A percentile compares a stretch with the other conserved stretches of the same genome.
These are phyloP conservation scores for Epicoccum sorghinum DNA, from an alignment of 2,329 filamentous ascomycete genomes.

Conservation along the genomic window DNA sequence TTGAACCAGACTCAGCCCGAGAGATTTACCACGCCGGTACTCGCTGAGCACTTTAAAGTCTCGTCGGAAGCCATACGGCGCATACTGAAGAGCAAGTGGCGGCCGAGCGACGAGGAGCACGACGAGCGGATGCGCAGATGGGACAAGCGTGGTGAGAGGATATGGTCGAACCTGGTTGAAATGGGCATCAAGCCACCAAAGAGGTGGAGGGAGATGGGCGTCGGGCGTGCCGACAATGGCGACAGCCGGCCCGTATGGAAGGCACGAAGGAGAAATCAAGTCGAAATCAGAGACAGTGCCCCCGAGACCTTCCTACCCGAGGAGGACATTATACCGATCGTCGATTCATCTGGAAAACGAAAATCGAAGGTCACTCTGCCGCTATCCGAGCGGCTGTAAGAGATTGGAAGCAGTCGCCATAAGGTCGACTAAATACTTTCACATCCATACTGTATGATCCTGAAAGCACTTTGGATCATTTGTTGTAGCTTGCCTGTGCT, in stretches of 20 bases:
- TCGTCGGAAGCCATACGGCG: slow-evolving; percentile 85
- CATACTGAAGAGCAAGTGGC: slow-evolving; percentile 82
- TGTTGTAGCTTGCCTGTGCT: too few species aligned
- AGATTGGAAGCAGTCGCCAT: not conserved
- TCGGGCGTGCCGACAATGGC: slow-evolving; percentile 41
- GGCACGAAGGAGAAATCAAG: slow-evolving; percentile 33
- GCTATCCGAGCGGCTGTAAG: slow-evolving; percentile 16
- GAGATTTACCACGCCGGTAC: slow-evolving; percentile 73
- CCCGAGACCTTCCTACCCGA: slow-evolving; percentile 21
- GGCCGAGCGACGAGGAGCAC: slow-evolving; percentile 58
- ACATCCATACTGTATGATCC: not conserved
- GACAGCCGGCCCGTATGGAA: slow-evolving; percentile 43
- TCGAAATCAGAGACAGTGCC: slow-evolving; percentile 36
- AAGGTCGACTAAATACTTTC: not conserved
- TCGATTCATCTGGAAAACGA: slow-evolving; percentile 26
- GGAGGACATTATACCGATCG: slow-evolving; percentile 41
- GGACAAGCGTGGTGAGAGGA: slow-evolving; percentile 56
- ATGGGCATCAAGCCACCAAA: slow-evolving; percentile 63
- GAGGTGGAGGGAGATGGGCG: slow-evolving; percentile 57
- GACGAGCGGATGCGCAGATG: slow-evolving; percentile 53
- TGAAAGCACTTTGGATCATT: too few species aligned
- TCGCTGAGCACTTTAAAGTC: slow-evolving; percentile 82
- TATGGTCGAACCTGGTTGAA: slow-evolving; percentile 56
- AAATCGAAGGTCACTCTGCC: slow-evolving; percentile 7
- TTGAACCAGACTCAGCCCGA: slow-evolving; percentile 79